phyloP scores from a whole-genome alignment of 208 protist species.

The Crithidia thermophila region DNA sequence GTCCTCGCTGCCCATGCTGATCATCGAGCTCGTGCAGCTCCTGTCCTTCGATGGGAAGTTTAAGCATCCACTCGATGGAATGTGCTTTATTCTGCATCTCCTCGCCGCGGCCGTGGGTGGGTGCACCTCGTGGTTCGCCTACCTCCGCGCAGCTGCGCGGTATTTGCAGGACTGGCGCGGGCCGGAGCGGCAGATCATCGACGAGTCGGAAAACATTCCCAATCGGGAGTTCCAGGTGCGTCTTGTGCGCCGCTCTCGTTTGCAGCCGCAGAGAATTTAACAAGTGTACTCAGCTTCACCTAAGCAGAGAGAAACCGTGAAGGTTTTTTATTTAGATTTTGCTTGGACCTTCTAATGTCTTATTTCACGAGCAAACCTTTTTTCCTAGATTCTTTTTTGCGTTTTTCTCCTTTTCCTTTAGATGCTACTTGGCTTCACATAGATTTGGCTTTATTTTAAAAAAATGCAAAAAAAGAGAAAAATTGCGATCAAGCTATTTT shows the following conservation, averaged over 20 bases:
- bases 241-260: constrained; percentile 8
- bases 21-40: constrained; percentile 55
- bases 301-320: no score
- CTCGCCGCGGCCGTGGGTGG: constrained; percentile 46
- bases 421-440: neutral
- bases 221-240: constrained; percentile 25
- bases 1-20: constrained; percentile 61
- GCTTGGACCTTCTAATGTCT: no score
- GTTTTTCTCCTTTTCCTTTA: neutral
- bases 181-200: constrained; percentile 63
- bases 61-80: constrained; percentile 44
- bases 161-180: constrained; percentile 54
- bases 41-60: constrained; percentile 22
- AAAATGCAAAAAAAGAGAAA: no score
- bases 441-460: no score
- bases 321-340: no score
- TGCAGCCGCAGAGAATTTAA: constrained; percentile 29
- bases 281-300: no score
- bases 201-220: constrained; percentile 34
- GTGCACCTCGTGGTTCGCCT: constrained; percentile 64
- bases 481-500: no score
- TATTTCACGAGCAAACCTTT: no score
- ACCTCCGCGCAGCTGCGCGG: constrained; percentile 49
- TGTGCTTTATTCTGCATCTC: constrained; percentile 55
- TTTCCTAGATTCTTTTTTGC: no score